Percentiles rank a stretch among this genome's conserved stretches.
phyloP scores from a whole-genome alignment of 306 rosid species.

The Elaeagnus macrophylla region DNA sequence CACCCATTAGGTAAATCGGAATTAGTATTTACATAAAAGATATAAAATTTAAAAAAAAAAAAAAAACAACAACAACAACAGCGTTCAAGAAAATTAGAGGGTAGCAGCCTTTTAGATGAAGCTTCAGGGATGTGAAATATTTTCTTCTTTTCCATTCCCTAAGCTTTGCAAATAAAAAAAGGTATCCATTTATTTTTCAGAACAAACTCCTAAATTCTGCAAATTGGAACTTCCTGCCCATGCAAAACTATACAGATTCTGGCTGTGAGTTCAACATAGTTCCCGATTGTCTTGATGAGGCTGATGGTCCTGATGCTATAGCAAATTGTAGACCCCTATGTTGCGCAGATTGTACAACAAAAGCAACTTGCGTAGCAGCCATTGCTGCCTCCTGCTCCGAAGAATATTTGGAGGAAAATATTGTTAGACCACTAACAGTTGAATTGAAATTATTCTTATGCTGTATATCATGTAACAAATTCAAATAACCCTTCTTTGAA shows the following conservation, averaged over 20 bases:
- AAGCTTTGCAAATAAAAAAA: background rate
- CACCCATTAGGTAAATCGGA: no score
- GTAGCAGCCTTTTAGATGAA: no score
- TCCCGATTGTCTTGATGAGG: constrained; percentile 20
- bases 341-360: constrained; percentile 82
- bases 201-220: background rate
- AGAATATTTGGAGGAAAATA: constrained; percentile 2
- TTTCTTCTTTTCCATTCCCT: background rate
- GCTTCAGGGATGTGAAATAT: no score
- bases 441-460: no score
- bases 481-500: no score
- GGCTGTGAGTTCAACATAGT: constrained; percentile 31
- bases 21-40: no score
- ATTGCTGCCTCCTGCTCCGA: constrained; percentile 74
- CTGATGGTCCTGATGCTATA: constrained; percentile 37
- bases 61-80: no score
- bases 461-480: no score
- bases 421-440: background rate
- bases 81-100: no score
- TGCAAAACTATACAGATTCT: constrained; percentile 43
- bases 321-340: constrained; percentile 80
- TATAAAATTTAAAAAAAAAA: no score
- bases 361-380: constrained; percentile 97
- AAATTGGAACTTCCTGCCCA: constrained; percentile 9
- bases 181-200: constrained; percentile 13